phyloP scores from a whole-genome alignment of 192 early-diverging fungal genomes.

The Phlyctochytrium planicorne region DNA sequence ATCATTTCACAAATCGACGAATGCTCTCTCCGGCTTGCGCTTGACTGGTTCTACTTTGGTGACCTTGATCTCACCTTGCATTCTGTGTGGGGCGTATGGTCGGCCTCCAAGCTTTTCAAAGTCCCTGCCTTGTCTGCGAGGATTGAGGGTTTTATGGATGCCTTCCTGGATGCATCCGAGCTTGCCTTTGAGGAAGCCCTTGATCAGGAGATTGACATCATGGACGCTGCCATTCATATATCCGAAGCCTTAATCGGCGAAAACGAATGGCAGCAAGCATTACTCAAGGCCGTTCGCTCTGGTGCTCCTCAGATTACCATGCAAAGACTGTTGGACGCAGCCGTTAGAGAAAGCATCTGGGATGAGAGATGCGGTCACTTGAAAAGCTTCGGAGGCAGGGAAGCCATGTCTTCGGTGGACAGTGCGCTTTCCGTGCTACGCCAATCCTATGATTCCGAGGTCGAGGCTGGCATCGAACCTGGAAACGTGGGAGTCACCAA shows the following conservation, averaged over 20 bases:
- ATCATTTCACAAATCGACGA: background rate
- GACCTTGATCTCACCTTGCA: slow-evolving; percentile 2
- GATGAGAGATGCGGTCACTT: background rate
- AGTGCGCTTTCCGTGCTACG: background rate
- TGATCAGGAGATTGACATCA: background rate
- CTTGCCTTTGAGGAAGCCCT: background rate
- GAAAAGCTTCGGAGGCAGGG: background rate
- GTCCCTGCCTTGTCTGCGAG: background rate
- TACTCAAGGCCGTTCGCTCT: background rate
- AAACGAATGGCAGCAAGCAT: background rate
- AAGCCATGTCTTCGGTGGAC: background rate
- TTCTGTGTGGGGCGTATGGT: background rate
- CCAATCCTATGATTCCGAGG: background rate
- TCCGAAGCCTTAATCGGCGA: background rate
- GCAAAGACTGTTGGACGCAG: background rate
- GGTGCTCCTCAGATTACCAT: background rate
- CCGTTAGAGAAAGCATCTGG: background rate
- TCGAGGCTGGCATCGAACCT: background rate
- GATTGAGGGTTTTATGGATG: background rate
- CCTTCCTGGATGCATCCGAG: background rate
- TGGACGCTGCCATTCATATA: background rate
- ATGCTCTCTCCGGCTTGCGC: background rate
- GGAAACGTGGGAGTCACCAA: background rate
- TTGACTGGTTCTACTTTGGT: slow-evolving; percentile 10
- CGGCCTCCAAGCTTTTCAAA: background rate